Percentiles rank a stretch among this genome's conserved stretches.
Conservation (phyloP, 441 rosid genomes). For the Breynia disticha region DNA sequence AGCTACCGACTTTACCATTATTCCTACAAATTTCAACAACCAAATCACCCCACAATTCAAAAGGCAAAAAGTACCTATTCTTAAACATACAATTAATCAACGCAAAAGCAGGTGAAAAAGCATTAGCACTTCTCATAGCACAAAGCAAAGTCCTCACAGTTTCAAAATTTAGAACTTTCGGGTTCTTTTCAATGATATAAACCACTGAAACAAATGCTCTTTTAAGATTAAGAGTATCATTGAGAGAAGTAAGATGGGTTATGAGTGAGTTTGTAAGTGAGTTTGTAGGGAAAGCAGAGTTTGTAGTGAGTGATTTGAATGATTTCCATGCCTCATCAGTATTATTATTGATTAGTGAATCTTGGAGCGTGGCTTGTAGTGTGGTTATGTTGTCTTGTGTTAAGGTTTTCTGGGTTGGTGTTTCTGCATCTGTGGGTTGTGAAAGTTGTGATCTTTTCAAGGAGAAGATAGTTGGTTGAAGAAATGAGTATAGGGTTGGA, state of each 20-base stretch:
- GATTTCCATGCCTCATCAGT: slow-evolving; percentile 83
- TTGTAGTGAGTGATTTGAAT: slow-evolving; percentile 57
- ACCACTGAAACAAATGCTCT: slow-evolving; percentile 88
- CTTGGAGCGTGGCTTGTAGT: slow-evolving; percentile 52
- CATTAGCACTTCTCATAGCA: slow-evolving; percentile 50
- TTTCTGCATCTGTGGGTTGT: slow-evolving; percentile 15
- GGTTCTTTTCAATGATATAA: slow-evolving; percentile 58
- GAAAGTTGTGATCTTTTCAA: slow-evolving; percentile 23
- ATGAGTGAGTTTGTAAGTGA: slow-evolving; percentile 65
- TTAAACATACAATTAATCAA: slow-evolving; percentile 61
- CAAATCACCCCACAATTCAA: slow-evolving; percentile 60
- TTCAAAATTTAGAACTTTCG: slow-evolving; percentile 43
- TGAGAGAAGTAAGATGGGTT: slow-evolving; percentile 45
- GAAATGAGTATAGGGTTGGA: slow-evolving; percentile 68
- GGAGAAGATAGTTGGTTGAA: slow-evolving; percentile 61
- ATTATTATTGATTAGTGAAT: slow-evolving; percentile 37
- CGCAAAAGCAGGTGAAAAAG: slow-evolving; percentile 79
- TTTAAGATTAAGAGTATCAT: slow-evolving; percentile 54
- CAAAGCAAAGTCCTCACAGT: slow-evolving; percentile 40
- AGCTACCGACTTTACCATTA: slow-evolving; percentile 34
- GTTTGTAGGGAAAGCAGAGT: slow-evolving; percentile 47
- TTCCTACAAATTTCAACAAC: slow-evolving; percentile 47
- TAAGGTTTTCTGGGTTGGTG: slow-evolving; percentile 28
- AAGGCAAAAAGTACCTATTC: slow-evolving; percentile 77
- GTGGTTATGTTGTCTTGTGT: slow-evolving; percentile 34